Conservation (phyloP, 192 early-diverging fungal species). For the Coemansia brasiliensis region DNA sequence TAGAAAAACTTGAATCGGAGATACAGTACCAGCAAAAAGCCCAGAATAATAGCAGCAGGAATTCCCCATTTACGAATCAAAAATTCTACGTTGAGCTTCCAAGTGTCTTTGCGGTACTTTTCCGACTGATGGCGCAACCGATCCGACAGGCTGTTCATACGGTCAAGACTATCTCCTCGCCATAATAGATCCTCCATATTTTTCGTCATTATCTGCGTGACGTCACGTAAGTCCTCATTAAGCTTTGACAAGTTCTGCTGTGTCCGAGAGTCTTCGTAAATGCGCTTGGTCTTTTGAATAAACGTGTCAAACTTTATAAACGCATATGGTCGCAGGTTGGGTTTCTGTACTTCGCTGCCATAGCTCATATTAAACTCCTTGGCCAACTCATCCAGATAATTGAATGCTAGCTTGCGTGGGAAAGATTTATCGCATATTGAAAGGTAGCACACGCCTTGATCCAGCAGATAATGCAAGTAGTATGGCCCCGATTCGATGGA, state of each 20-base stretch:
- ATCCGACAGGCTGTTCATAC: constrained; percentile 70
- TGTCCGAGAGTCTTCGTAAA: constrained; percentile 93
- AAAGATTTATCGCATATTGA: constrained; percentile 92
- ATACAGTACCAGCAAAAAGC: constrained; percentile 82
- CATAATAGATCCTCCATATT: constrained; percentile 96
- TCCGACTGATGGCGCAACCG: constrained; percentile 68
- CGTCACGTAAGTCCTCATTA: constrained; percentile 94
- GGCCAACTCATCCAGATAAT: constrained; percentile 91
- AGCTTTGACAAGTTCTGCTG: constrained; percentile 89
- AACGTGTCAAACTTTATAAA: constrained; percentile 98
- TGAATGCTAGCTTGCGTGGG: constrained; percentile 90
- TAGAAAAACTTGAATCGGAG: constrained; percentile 57
- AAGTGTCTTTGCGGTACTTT: constrained; percentile 86
- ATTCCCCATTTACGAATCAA: constrained; percentile 95
- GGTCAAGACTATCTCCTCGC: constrained; percentile 80
- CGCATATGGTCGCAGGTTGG: constrained; percentile 88
- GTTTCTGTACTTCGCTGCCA: constrained; percentile 82
- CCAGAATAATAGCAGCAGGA: constrained; percentile 69
- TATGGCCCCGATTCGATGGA: constrained; percentile 92
- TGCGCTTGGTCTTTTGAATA: constrained; percentile 96
- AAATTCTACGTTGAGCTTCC: constrained; percentile 83
- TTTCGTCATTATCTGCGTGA: constrained; percentile 96
- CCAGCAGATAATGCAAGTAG: constrained; percentile 92
- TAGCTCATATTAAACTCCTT: constrained; percentile 93
- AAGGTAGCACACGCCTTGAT: constrained; percentile 91